These are phyloP conservation scores for Candida sp. DNA, from an alignment of 1,139 yeast species.

Conservation along the genomic window DNA sequence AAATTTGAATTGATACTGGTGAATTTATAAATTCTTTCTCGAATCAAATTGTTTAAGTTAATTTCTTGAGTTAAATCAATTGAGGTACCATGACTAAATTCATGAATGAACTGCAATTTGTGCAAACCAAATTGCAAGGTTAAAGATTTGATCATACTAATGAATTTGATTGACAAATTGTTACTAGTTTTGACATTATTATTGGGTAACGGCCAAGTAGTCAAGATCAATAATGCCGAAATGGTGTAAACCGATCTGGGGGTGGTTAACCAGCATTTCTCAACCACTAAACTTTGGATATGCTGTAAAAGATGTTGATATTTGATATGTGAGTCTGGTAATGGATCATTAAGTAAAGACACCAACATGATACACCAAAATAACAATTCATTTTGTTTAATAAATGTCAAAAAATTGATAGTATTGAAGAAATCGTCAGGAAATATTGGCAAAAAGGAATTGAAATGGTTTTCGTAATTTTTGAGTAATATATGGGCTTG, in stretches of 20 bases:
- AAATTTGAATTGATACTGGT: slow-evolving; percentile 42
- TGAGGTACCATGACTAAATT: slow-evolving; percentile 43
- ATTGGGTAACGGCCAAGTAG: slow-evolving; percentile 47
- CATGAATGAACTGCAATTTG: slow-evolving; percentile 39
- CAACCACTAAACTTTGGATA: slow-evolving; percentile 38
- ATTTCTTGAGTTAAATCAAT: slow-evolving; percentile 31
- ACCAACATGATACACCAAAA: slow-evolving; percentile 43
- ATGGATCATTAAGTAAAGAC: slow-evolving; percentile 20
- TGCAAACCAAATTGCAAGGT: slow-evolving; percentile 45
- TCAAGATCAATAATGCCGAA: slow-evolving; percentile 36
- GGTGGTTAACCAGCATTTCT: slow-evolving; percentile 43
- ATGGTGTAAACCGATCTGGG: slow-evolving; percentile 44
- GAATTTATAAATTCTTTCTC: slow-evolving; percentile 45
- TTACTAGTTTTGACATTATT: slow-evolving; percentile 28
- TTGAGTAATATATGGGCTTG: slow-evolving; percentile 28
- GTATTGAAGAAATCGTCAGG: slow-evolving; percentile 34
- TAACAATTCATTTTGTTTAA: slow-evolving; percentile 30
- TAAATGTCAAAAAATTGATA: slow-evolving; percentile 18
- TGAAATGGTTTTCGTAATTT: slow-evolving; percentile 30
- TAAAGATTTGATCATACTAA: slow-evolving; percentile 39
- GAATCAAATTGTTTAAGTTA: slow-evolving; percentile 30
- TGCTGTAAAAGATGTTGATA: slow-evolving; percentile 29
- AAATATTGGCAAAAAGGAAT: slow-evolving; percentile 37
- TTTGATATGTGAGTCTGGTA: slow-evolving; percentile 12
- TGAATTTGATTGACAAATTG: slow-evolving; percentile 34